Percentiles rank a stretch among this genome's conserved stretches.
phyloP scores from a whole-genome alignment of 1,139 yeast genomes.

The Blastobotrys proliferans region DNA sequence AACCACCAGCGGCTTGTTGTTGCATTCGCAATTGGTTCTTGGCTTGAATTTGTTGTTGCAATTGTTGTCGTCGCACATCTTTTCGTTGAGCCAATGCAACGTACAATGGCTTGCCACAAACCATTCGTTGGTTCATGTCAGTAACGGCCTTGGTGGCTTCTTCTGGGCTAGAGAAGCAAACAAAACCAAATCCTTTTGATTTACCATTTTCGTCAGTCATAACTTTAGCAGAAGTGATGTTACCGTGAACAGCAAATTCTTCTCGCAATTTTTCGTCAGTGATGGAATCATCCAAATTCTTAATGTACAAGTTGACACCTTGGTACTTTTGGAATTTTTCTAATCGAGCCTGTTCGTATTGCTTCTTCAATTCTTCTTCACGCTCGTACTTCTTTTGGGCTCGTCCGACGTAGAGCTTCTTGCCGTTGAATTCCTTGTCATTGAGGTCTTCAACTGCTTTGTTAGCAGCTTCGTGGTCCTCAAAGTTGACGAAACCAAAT shows the following conservation, averaged over 20 bases:
- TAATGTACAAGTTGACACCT: constrained; percentile 94
- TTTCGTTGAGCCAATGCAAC: constrained; percentile 99
- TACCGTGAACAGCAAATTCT: constrained; percentile 90
- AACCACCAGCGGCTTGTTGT: constrained; percentile 77
- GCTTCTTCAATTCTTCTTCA: constrained; percentile 91
- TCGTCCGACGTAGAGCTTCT: constrained; percentile 91
- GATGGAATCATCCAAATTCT: constrained; percentile 91
- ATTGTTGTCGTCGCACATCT: constrained; percentile 95
- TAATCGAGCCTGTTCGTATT: constrained; percentile 87
- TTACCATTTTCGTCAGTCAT: constrained; percentile 94
- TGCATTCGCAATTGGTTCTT: constrained; percentile 98
- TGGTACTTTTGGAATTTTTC: constrained; percentile 94
- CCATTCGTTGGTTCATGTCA: constrained; percentile 98
- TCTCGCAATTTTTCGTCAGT: constrained; percentile 90
- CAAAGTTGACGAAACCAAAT: constrained; percentile 93
- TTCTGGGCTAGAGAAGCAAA: constrained; percentile 95
- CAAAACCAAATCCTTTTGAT: constrained; percentile 98
- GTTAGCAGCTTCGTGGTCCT: constrained; percentile 79
- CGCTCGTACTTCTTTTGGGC: constrained; percentile 99
- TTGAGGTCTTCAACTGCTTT: constrained; percentile 91
- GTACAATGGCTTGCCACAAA: constrained; percentile 92
- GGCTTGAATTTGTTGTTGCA: constrained; percentile 97
- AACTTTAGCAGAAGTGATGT: constrained; percentile 93
- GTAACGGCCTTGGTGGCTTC: constrained; percentile 98
- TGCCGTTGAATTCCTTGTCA: constrained; percentile 75